Base-by-base conservation (phyloP, 345 rosid genomes). In the Trapa incisa region DNA sequence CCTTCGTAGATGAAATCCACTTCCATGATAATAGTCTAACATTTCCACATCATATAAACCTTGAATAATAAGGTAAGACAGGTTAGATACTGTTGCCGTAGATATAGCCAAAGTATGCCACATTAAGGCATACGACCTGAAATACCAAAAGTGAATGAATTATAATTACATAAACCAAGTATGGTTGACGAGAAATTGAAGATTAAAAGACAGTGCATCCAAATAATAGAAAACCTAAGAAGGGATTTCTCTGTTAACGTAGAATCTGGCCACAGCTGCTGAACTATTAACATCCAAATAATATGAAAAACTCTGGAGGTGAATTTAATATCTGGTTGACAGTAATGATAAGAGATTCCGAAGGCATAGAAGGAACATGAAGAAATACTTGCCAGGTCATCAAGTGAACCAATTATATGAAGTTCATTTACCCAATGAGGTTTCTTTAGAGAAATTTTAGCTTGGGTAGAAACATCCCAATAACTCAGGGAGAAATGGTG, bases 391-490 rank as follows among this genome's bases (percentile, higher is more conserved):
- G 91, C 99, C 92, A 87, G 81, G 73, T 85, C 92, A 78, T 70
- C 71, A 37, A 79, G 75, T 74, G 85, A 81, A 70, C 74, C 80
- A 64, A 75, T 77, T 70, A 64, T 75, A 38, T 80, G 81, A 81
- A 87, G 85, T 54, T 84, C 88, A 62, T 77, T 68, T 54, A 89
- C 82, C 99, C 97, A 94, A 68, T 70, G 75, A 35, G 92, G 97
- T 71, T 80, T 84, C 84, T 82, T 82, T 54, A 43, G 67, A 71
- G 74, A 78, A 73, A 70, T 47, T 73, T 78, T 74, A 10, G 56
- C 71, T 72, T 65, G 76, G 39, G 66, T 67, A 70, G 77, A 74
- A 72, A 79, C 76, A 14, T 65, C 72, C 81, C 80, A 79, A 75
- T 69, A 75, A 61, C 80, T 80, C 68, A 85, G 72, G 14, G 92